phyloP scores from a whole-genome alignment of 1,284 basidiomycete species.

The Violaceomyces palustris region DNA sequence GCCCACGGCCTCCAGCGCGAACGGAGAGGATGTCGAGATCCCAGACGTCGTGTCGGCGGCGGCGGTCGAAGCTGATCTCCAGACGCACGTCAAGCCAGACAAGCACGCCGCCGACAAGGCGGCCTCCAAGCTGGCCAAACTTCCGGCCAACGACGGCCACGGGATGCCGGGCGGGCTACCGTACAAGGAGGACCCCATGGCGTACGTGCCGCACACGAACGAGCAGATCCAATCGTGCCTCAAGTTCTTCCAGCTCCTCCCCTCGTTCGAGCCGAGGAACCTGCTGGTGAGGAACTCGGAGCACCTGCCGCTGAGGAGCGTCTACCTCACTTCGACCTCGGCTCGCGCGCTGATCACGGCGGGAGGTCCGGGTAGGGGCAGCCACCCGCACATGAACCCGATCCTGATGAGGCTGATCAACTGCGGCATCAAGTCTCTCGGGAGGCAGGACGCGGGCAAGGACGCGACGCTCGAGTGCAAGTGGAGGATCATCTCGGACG shows the following conservation, averaged over 20 bases:
- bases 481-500: conserved; percentile 74
- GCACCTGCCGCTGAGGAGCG: conserved; percentile 70
- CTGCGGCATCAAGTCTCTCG: conserved; percentile 76
- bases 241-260: conserved; percentile 67
- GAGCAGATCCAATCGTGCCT: conserved; percentile 55
- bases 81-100: conserved; percentile 26
- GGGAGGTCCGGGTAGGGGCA: conserved; percentile 59
- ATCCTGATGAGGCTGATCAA: conserved; percentile 78
- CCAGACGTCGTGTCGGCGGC: no score
- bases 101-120: conserved; percentile 40
- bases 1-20: neutral
- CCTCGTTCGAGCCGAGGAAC: conserved; percentile 71
- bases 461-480: conserved; percentile 57
- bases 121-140: conserved; percentile 5
- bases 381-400: conserved; percentile 59
- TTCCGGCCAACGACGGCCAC: conserved; percentile 15
- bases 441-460: conserved; percentile 58
- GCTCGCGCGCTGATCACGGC: conserved; percentile 68
- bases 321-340: conserved; percentile 83
- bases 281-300: conserved; percentile 81
- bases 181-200: conserved; percentile 48
- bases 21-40: no score
- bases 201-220: conserved; percentile 34
- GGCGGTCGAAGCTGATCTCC: conserved; percentile 4
- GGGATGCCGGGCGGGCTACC: conserved; percentile 44